A percentile compares a stretch with the other conserved stretches of the same genome.
Conservation (phyloP, 2,329 filamentous ascomycete species). For the Colletotrichum scovillei region DNA sequence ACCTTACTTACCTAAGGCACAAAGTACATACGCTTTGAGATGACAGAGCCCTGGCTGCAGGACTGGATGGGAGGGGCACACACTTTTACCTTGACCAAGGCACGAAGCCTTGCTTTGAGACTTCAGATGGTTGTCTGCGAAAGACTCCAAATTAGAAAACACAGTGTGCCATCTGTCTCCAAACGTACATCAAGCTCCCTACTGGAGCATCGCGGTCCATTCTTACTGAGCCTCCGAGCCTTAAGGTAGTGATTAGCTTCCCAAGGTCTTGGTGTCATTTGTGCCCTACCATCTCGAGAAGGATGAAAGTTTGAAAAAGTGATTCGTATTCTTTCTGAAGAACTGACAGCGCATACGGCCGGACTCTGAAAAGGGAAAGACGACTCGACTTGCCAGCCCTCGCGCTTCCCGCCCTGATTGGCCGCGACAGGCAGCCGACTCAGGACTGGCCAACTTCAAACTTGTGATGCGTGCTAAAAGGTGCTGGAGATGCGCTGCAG, state of each 20-base stretch:
- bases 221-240: too few species aligned
- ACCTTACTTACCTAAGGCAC: not conserved
- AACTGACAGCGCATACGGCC: not conserved
- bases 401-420: not conserved
- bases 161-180: too few species aligned
- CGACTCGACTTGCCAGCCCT: slow-evolving; percentile 14
- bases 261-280: too few species aligned
- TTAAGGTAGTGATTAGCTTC: not conserved
- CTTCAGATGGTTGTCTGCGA: not conserved
- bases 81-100: not conserved
- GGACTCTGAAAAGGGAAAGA: not conserved
- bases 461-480: not conserved
- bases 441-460: not conserved
- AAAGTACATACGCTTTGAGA: slow-evolving; percentile 1
- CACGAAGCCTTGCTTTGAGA: not conserved
- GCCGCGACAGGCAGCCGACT: not conserved
- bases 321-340: too few species aligned
- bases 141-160: not conserved
- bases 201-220: too few species aligned
- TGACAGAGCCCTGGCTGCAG: slow-evolving; percentile 14
- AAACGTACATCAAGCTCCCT: too few species aligned
- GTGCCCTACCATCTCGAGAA: too few species aligned
- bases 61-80: slow-evolving; percentile 5
- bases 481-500: slow-evolving; percentile 4
- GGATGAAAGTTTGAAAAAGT: too few species aligned